A percentile compares a stretch with the other conserved stretches of the same genome.
Conservation (phyloP, 768 basidiomycete species). For the Tricholoma terreum region DNA sequence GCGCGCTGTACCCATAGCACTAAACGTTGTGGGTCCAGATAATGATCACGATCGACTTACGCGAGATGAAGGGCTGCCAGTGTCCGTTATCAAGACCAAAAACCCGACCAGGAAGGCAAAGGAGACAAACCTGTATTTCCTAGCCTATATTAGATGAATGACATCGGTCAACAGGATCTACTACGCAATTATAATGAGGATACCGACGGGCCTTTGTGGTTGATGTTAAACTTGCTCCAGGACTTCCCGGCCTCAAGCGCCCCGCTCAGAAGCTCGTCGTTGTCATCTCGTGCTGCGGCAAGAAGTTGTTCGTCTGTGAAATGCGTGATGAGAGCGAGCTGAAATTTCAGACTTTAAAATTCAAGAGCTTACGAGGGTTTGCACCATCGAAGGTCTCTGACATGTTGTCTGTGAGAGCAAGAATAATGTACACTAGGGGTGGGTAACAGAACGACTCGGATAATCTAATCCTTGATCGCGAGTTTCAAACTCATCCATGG, state of each 20-base stretch:
- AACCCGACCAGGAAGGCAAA: background rate
- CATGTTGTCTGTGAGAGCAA: background rate
- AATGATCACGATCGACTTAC: conserved; percentile 35
- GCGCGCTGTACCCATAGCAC: conserved; percentile 36
- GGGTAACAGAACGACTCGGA: too few species aligned
- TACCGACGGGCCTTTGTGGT: conserved; percentile 74
- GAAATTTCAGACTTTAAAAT: background rate
- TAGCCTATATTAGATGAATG: conserved; percentile 39
- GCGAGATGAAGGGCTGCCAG: conserved; percentile 65
- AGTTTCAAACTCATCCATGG: background rate
- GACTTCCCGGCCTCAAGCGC: conserved; percentile 47
- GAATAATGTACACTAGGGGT: too few species aligned
- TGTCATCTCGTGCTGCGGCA: conserved; percentile 70
- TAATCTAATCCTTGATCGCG: too few species aligned
- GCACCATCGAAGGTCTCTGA: conserved; percentile 12
- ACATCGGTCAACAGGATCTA: conserved; percentile 3
- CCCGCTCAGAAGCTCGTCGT: conserved; percentile 63
- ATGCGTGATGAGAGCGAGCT: background rate
- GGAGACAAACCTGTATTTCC: conserved; percentile 73
- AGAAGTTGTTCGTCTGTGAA: conserved; percentile 65
- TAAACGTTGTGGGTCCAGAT: background rate
- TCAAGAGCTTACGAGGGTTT: conserved; percentile 27
- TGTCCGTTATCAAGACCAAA: background rate
- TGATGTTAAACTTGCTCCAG: conserved; percentile 54
- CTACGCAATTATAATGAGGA: conserved; percentile 4